Percentiles rank a stretch among this genome's conserved stretches.
phyloP scores from a whole-genome alignment of 768 basidiomycete species.

The Russula abietina region DNA sequence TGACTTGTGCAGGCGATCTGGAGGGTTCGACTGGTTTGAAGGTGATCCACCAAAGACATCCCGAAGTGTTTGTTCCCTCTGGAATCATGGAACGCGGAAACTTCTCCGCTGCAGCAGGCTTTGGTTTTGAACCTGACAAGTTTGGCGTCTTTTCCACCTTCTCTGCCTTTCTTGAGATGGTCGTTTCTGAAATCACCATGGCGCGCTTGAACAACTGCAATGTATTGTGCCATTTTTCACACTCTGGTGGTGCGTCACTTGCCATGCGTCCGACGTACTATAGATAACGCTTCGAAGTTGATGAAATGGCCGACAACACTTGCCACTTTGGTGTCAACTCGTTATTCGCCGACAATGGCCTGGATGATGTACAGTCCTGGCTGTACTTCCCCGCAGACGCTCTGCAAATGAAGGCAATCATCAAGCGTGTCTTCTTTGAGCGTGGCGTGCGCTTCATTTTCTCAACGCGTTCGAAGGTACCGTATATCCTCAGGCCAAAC shows the following conservation, averaged over 20 bases:
- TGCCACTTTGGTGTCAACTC: slow-evolving; percentile 75
- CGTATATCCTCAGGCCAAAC: slow-evolving; percentile 75
- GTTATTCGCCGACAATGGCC: slow-evolving; percentile 84
- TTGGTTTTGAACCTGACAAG: slow-evolving; percentile 76
- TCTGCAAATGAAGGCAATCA: slow-evolving; percentile 70
- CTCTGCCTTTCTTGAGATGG: slow-evolving; percentile 89
- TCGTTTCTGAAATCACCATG: slow-evolving; percentile 85
- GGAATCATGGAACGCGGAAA: slow-evolving; percentile 86
- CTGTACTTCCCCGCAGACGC: slow-evolving; percentile 88
- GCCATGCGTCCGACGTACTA: not conserved
- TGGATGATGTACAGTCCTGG: slow-evolving; percentile 69
- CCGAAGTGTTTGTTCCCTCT: slow-evolving; percentile 80
- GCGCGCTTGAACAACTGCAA: slow-evolving; percentile 88
- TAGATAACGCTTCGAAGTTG: slow-evolving; percentile 17
- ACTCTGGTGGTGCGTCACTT: slow-evolving; percentile 60
- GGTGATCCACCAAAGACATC: slow-evolving; percentile 83
- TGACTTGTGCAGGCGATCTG: slow-evolving; percentile 52
- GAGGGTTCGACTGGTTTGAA: slow-evolving; percentile 89
- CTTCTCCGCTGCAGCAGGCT: slow-evolving; percentile 79
- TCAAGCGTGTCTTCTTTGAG: slow-evolving; percentile 77
- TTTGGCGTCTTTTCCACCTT: slow-evolving; percentile 89
- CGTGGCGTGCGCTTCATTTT: slow-evolving; percentile 80
- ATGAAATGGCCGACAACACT: slow-evolving; percentile 51
- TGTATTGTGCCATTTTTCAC: slow-evolving; percentile 83
- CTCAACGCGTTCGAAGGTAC: slow-evolving; percentile 85